phyloP scores from a whole-genome alignment of 2,329 filamentous ascomycete genomes.

The Westerdykella ornata region DNA sequence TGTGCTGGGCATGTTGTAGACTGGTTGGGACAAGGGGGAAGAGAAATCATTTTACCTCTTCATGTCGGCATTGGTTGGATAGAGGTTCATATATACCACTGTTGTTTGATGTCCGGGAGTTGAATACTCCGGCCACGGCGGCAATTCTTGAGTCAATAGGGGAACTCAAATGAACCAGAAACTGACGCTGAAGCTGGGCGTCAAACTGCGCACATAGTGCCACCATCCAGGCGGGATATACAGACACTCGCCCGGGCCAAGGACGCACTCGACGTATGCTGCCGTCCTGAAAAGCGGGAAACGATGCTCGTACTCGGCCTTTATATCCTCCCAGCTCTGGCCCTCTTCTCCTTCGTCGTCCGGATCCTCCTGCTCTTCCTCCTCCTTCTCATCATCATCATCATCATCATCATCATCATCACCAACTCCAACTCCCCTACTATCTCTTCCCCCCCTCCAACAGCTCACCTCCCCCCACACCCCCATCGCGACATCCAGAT shows the following conservation, averaged over 20 bases:
- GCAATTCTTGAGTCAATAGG: too few relatives aligned
- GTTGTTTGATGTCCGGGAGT: too few relatives aligned
- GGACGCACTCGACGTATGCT: slow-evolving; percentile 66
- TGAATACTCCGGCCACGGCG: too few relatives aligned
- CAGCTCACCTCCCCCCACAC: slow-evolving; percentile 8
- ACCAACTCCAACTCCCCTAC: slow-evolving; percentile 1
- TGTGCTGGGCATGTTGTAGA: too few relatives aligned
- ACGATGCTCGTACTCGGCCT: slow-evolving; percentile 16
- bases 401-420: slow-evolving; percentile 26
- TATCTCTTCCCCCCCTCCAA: slow-evolving; percentile 7
- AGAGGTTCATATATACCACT: too few relatives aligned
- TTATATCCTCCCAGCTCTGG: not conserved
- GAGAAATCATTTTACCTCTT: too few relatives aligned
- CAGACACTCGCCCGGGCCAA: slow-evolving; percentile 74
- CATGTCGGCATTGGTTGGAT: too few relatives aligned
- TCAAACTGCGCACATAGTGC: slow-evolving; percentile 88
- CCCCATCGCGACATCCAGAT: slow-evolving; percentile 57
- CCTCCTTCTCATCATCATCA: slow-evolving; percentile 37
- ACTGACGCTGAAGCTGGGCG: slow-evolving; percentile 85
- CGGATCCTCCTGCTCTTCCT: slow-evolving; percentile 26
- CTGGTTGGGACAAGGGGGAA: too few relatives aligned
- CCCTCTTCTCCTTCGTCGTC: not conserved
- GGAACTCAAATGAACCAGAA: slow-evolving; percentile 67
- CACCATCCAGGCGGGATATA: slow-evolving; percentile 95
- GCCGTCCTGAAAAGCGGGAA: slow-evolving; percentile 55